Percentiles rank a stretch among this genome's conserved stretches.
These are phyloP conservation scores for Penicillium riverlandense DNA, from an alignment of 495 filamentous ascomycete species.

Conservation along the genomic window DNA sequence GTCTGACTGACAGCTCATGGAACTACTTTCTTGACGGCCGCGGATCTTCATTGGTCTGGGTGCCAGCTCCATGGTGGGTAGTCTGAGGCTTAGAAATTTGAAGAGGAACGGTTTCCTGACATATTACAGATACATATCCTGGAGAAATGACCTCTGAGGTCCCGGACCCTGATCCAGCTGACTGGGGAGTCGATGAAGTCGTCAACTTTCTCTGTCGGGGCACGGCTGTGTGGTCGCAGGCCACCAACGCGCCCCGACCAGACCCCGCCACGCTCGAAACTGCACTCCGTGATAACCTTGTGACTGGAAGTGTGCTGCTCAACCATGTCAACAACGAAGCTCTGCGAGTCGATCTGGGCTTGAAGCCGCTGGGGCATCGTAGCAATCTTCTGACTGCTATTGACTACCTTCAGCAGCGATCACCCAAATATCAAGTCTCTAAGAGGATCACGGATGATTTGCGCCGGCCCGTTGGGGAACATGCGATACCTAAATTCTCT, in stretches of 20 bases:
- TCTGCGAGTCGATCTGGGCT: slow-evolving; percentile 43
- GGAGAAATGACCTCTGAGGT: no score
- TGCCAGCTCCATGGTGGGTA: neutral
- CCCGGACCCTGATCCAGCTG: slow-evolving; percentile 46
- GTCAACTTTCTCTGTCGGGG: slow-evolving; percentile 55
- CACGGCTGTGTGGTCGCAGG: slow-evolving; percentile 35
- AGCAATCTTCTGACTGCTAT: slow-evolving; percentile 40
- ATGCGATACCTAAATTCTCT: no score
- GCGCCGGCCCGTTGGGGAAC: no score
- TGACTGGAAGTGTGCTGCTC: slow-evolving; percentile 59
- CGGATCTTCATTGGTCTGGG: neutral
- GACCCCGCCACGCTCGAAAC: slow-evolving; percentile 43
- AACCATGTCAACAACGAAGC: slow-evolving; percentile 33
- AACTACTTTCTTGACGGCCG: neutral
- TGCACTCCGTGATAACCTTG: slow-evolving; percentile 47
- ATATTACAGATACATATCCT: no score
- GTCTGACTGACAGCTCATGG: no score
- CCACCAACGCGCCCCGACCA: slow-evolving; percentile 33
- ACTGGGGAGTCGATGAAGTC: slow-evolving; percentile 62
- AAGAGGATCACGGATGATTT: neutral
- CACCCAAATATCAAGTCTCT: slow-evolving; percentile 29
- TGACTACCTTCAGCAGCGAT: slow-evolving; percentile 32
- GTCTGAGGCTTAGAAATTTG: neutral
- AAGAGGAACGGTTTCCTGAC: neutral
- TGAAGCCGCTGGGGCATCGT: slow-evolving; percentile 40